Percentiles rank a stretch among this genome's conserved stretches.
Evolutionary conservation across 163 green algal species (phyloP).

Genomic region (Chlorella variabilis): DNA sequence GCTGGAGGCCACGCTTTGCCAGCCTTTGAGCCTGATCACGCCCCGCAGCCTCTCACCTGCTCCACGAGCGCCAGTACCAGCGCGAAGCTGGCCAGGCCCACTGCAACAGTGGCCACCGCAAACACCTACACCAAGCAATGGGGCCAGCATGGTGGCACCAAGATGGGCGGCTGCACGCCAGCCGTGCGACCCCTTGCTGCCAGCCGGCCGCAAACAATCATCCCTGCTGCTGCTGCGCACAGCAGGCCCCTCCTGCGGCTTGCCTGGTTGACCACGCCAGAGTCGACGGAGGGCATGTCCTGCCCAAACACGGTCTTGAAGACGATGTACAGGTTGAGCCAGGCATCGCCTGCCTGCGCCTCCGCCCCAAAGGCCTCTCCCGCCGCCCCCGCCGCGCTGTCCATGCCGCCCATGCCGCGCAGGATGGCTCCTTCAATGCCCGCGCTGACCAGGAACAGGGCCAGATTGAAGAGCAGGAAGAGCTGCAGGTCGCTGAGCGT

Average conservation of each 20-base stretch:
- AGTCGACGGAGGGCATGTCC: slow-evolving; percentile 1
- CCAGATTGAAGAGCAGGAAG: slow-evolving; percentile 44
- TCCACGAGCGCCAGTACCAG: slow-evolving; percentile 58
- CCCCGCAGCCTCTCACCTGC: slow-evolving; percentile 19
- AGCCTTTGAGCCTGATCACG: no score
- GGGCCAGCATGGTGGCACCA: no score
- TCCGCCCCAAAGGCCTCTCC: not conserved
- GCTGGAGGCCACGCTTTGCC: no score
- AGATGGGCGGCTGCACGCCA: no score
- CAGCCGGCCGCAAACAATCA: no score
- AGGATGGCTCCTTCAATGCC: slow-evolving; percentile 10
- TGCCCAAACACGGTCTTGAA: slow-evolving; percentile 51
- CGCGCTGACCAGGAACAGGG: slow-evolving; percentile 27
- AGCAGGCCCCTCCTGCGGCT: no score
- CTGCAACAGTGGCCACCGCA: slow-evolving; percentile 25
- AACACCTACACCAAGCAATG: slow-evolving; percentile 35
- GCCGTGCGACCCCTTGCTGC: no score
- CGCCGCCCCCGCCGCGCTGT: not conserved
- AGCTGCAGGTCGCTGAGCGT: slow-evolving; percentile 49
- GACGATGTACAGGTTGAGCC: slow-evolving; percentile 37
- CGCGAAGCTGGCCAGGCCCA: slow-evolving; percentile 52
- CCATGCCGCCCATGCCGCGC: not conserved
- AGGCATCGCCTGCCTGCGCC: not conserved
- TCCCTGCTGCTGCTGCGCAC: no score
- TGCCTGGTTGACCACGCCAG: not conserved